Evolutionary conservation across 345 rosid genomes (phyloP).

Genomic region (Anacardium occidentale): DNA sequence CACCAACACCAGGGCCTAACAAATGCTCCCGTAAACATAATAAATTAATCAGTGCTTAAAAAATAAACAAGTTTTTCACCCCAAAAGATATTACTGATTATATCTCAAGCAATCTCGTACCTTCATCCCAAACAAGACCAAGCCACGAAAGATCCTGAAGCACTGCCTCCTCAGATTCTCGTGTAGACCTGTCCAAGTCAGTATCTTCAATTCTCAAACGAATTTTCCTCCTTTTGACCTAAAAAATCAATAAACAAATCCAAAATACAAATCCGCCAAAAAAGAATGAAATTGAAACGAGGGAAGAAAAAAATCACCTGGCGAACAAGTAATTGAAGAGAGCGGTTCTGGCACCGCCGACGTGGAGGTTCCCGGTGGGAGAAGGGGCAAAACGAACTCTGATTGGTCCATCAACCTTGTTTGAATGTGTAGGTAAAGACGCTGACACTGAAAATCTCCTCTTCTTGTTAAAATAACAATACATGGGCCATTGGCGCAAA

Average conservation of each 20-base stretch:
- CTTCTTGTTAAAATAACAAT: neutral
- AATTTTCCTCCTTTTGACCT: conserved; percentile 94
- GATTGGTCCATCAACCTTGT: conserved; percentile 21
- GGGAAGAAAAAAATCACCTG: conserved; percentile 37
- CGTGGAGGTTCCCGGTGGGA: conserved; percentile 95
- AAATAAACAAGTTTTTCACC: neutral
- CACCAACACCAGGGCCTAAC: conserved; percentile 76
- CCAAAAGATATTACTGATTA: no score
- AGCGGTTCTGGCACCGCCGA: conserved; percentile 97
- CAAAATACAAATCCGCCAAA: neutral
- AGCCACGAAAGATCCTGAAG: conserved; percentile 88
- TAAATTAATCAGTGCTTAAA: neutral
- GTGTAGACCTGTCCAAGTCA: conserved; percentile 88
- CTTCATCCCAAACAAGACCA: conserved; percentile 96
- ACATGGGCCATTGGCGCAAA: conserved; percentile 16
- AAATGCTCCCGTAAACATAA: conserved; percentile 12
- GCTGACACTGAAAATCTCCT: conserved; percentile 39
- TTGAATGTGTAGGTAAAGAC: conserved; percentile 7
- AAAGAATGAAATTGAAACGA: neutral
- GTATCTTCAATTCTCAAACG: conserved; percentile 92
- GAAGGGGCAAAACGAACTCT: conserved; percentile 95
- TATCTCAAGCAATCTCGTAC: conserved; percentile 23
- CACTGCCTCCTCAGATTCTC: conserved; percentile 89
- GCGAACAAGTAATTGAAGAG: conserved; percentile 93
- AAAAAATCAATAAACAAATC: neutral